A percentile compares a stretch with the other conserved stretches of the same genome.
Evolutionary conservation across 805 yeast genomes (phyloP).

Genomic region (Sugiyamaella mastotermitis): DNA sequence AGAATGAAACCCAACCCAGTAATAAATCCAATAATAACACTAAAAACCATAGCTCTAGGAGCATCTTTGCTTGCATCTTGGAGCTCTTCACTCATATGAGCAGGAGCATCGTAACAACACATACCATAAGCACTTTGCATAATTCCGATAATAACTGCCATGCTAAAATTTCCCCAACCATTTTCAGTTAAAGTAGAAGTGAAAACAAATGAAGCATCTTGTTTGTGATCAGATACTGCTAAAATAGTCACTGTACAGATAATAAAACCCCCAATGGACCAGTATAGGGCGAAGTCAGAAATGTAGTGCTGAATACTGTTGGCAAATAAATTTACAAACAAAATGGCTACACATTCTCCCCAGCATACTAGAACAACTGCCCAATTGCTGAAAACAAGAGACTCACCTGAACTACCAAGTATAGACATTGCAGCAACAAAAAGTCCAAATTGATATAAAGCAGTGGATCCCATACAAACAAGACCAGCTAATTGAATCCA

Average conservation of each 20-base stretch:
- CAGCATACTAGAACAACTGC: conserved; percentile 14
- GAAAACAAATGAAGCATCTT: conserved; percentile 14
- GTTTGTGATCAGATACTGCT: conserved; percentile 12
- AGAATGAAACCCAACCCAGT: conserved; percentile 23
- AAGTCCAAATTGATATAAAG: conserved; percentile 21
- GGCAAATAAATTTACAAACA: neutral
- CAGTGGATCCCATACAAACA: conserved; percentile 26
- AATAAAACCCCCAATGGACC: conserved; percentile 22
- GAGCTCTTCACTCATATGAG: conserved; percentile 59
- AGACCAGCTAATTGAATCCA: conserved; percentile 24
- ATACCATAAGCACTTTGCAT: conserved; percentile 34
- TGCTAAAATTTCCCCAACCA: conserved; percentile 14
- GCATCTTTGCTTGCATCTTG: conserved; percentile 55
- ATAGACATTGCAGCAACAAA: conserved; percentile 17
- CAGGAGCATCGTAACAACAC: conserved; percentile 63
- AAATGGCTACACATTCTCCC: neutral
- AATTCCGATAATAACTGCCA: conserved; percentile 15
- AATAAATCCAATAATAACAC: conserved; percentile 32
- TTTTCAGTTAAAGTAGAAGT: conserved; percentile 8
- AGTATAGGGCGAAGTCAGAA: conserved; percentile 22
- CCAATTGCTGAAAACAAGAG: conserved; percentile 12
- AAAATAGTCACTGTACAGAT: conserved; percentile 11
- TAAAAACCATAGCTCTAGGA: conserved; percentile 53
- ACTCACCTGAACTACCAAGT: conserved; percentile 16
- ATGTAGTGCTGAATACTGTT: conserved; percentile 16